These are phyloP conservation scores for Zizania latifolia DNA, from an alignment of 176 grass and related monocot genomes.

Conservation along the genomic window DNA sequence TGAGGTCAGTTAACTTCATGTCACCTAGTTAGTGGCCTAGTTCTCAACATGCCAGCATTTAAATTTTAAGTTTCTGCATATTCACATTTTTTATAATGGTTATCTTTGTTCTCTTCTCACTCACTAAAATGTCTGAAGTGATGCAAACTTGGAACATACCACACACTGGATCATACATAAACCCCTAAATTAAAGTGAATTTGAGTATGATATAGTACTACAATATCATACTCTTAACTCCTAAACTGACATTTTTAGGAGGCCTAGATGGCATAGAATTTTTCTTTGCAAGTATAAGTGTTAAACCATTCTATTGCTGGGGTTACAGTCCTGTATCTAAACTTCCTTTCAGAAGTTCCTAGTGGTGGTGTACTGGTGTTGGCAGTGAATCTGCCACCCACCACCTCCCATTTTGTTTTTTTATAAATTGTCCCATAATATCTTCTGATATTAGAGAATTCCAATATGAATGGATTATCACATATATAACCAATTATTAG, in stretches of 20 bases:
- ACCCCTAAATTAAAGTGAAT: neutral
- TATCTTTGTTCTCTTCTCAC: neutral
- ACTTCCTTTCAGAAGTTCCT: too few relatives aligned
- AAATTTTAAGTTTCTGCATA: neutral
- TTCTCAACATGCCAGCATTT: conserved; percentile 18
- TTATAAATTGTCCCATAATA: too few relatives aligned
- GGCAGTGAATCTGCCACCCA: too few relatives aligned
- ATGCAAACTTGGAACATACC: neutral
- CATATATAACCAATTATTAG: too few relatives aligned
- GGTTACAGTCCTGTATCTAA: neutral
- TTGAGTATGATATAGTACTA: too few relatives aligned
- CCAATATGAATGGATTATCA: too few relatives aligned
- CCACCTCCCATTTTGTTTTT: too few relatives aligned
- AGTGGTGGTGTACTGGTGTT: too few relatives aligned
- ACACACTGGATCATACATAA: neutral
- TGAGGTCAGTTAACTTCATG: conserved; percentile 56
- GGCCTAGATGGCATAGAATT: neutral
- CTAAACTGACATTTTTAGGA: neutral
- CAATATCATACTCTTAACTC: neutral
- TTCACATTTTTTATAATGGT: neutral
- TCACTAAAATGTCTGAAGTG: conserved; percentile 5
- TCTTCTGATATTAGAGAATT: too few relatives aligned
- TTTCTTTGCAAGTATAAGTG: neutral
- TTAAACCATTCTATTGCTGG: neutral
- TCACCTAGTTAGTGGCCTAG: neutral